A percentile compares a stretch with the other conserved stretches of the same genome.
Evolutionary conservation across 1,139 yeast species (phyloP).

Genomic region (Sugiyamaella castrensis): DNA sequence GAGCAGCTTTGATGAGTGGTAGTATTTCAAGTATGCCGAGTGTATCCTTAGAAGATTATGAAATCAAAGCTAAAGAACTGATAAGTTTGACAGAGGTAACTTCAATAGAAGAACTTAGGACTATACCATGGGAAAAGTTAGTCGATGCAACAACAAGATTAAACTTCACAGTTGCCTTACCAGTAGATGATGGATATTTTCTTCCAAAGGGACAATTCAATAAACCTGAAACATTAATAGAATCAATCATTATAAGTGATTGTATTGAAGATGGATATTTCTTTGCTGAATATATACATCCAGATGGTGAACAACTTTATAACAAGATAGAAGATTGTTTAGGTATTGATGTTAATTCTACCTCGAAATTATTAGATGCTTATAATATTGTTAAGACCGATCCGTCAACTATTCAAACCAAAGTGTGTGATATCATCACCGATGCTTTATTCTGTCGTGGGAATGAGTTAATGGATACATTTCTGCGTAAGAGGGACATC

Average conservation of each 20-base stretch:
- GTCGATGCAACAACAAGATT: slow-evolving; percentile 22
- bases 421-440: slow-evolving; percentile 20
- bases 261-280: slow-evolving; percentile 29
- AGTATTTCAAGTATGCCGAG: slow-evolving; percentile 17
- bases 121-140: slow-evolving; percentile 22
- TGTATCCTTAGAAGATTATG: slow-evolving; percentile 19
- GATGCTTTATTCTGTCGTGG: slow-evolving; percentile 22
- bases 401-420: background rate
- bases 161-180: slow-evolving; percentile 21
- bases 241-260: slow-evolving; percentile 25
- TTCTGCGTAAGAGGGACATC: slow-evolving; percentile 9
- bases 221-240: slow-evolving; percentile 10
- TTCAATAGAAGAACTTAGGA: slow-evolving; percentile 16
- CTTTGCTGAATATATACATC: slow-evolving; percentile 21
- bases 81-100: slow-evolving; percentile 16
- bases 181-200: slow-evolving; percentile 26
- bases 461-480: slow-evolving; percentile 18
- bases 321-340: slow-evolving; percentile 2
- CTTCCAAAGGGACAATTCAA: slow-evolving; percentile 18
- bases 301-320: slow-evolving; percentile 3
- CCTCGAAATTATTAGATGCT: slow-evolving; percentile 4
- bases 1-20: slow-evolving; percentile 27
- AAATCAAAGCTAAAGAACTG: slow-evolving; percentile 11
- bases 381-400: slow-evolving; percentile 13
- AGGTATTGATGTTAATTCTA: slow-evolving; percentile 10